Conservation (phyloP, 345 rosid genomes). For the Arabidopsis arenosa region DNA sequence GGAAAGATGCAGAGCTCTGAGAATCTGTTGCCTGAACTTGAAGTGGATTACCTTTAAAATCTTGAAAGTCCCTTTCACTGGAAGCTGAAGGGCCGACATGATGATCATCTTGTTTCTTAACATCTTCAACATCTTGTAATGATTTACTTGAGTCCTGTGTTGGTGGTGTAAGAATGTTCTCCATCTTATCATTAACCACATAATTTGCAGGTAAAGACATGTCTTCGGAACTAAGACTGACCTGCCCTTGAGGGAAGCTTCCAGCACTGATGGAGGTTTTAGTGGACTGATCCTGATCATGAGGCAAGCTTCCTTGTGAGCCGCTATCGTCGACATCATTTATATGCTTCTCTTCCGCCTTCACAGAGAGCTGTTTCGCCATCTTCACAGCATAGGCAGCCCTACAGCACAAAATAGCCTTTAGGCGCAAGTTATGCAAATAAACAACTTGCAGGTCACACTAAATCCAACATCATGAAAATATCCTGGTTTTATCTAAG, state of each 20-base stretch:
- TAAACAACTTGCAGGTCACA: slow-evolving; percentile 21
- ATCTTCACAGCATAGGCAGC: slow-evolving; percentile 86
- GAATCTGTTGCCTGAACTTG: slow-evolving; percentile 59
- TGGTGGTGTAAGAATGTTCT: slow-evolving; percentile 47
- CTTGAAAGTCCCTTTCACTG: slow-evolving; percentile 54
- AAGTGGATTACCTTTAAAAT: slow-evolving; percentile 48
- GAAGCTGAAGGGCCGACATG: slow-evolving; percentile 61
- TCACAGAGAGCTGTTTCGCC: slow-evolving; percentile 78
- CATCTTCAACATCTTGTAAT: slow-evolving; percentile 53
- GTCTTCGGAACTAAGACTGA: slow-evolving; percentile 88
- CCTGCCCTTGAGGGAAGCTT: slow-evolving; percentile 89
- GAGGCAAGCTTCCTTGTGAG: slow-evolving; percentile 91
- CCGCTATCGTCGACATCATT: slow-evolving; percentile 80
- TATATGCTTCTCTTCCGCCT: slow-evolving; percentile 77
- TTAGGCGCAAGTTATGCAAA: slow-evolving; percentile 26
- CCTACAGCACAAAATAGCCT: slow-evolving; percentile 54
- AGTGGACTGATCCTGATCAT: slow-evolving; percentile 76
- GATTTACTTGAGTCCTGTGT: slow-evolving; percentile 60
- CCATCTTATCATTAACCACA: slow-evolving; percentile 57
- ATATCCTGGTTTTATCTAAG: slow-evolving; percentile 13
- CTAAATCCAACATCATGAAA: slow-evolving; percentile 22
- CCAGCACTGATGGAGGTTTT: slow-evolving; percentile 86
- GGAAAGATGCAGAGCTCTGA: slow-evolving; percentile 69
- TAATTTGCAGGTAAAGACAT: slow-evolving; percentile 52
- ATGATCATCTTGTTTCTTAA: slow-evolving; percentile 55